Base-by-base conservation (phyloP, 768 basidiomycete species). In the Dendrothele bispora region DNA sequence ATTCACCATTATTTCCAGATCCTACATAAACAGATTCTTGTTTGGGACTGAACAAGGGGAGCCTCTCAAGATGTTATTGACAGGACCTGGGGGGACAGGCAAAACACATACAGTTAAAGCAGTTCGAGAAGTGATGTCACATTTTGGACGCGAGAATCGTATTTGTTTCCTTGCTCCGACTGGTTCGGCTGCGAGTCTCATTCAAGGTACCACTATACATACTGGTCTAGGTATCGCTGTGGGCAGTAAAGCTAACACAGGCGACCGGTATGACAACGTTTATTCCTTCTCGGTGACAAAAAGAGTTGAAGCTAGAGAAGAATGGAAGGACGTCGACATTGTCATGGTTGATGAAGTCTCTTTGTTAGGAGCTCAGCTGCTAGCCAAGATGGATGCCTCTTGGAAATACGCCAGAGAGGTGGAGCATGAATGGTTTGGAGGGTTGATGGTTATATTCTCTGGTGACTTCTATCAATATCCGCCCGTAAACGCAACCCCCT, bases 81-180 rank as follows among this genome's bases (percentile, higher is more conserved):
- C 59, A 17, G 64, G 65, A 1, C 62, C 65, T 4, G 66, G 64
- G 2, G 65, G 66, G 1, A 67, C 64, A 26, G 66, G 66, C 3
- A 69, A 68, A 50, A 68, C 59, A 3, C 58, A 66, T 36, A 55
- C 64, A 21, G 59, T 66, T 1, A 34, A 53, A 14, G 61, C 64
- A 1, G 40, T 69, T 0, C 38, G 58, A 22, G 4, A 17, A 0
- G 45, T 68, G 0, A 63, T 68, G 62, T 28, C 18, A 3, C 26
- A 32, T 2, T 62, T 57, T 42, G 50, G 57, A 1, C 51, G 45
- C 29, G 54, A 15, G 0, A 55, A 68, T 37, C 37, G 49, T 1
- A 56, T 68, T 14, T 17, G 61, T 2, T 65, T 55, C 21, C 18
- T 67, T 1, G 66, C 63, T 4, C 65, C 61, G 0, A 67, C 67